These are phyloP conservation scores for Ophiostoma ips DNA, from an alignment of 2,329 filamentous ascomycete species.

Conservation along the genomic window DNA sequence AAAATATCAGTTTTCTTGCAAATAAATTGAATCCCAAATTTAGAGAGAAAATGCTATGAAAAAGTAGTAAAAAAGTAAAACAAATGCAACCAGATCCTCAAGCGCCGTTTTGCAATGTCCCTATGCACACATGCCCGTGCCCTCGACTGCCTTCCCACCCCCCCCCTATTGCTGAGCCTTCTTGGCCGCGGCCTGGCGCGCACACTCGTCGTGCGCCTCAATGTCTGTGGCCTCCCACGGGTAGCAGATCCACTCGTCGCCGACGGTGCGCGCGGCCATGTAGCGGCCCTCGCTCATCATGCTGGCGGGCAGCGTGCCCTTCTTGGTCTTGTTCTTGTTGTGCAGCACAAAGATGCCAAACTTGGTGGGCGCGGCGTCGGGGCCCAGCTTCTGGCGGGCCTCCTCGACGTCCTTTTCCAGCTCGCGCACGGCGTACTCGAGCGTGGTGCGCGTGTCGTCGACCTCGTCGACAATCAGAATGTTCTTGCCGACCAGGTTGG, in stretches of 20 bases:
- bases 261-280: slow-evolving; percentile 71
- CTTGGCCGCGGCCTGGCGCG: slow-evolving; percentile 29
- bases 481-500: slow-evolving; percentile 79
- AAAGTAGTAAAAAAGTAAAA: no score
- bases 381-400: slow-evolving; percentile 59
- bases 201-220: slow-evolving; percentile 71
- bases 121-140: no score
- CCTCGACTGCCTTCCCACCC: no score
- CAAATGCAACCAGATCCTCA: no score
- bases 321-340: slow-evolving; percentile 97
- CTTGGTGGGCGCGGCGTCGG: slow-evolving; percentile 54
- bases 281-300: slow-evolving; percentile 66
- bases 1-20: no score
- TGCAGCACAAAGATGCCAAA: slow-evolving; percentile 95
- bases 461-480: slow-evolving; percentile 92
- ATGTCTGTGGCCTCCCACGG: slow-evolving; percentile 96
- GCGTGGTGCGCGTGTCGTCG: slow-evolving; percentile 84
- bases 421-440: slow-evolving; percentile 88
- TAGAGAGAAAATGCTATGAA: no score
- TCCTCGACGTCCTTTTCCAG: slow-evolving; percentile 85
- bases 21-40: no score
- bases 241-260: slow-evolving; percentile 98
- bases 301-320: slow-evolving; percentile 65
- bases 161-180: no score
- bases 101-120: no score